Evolutionary conservation across 768 basidiomycete genomes (phyloP).

Genomic region (Calocybe cyanea): DNA sequence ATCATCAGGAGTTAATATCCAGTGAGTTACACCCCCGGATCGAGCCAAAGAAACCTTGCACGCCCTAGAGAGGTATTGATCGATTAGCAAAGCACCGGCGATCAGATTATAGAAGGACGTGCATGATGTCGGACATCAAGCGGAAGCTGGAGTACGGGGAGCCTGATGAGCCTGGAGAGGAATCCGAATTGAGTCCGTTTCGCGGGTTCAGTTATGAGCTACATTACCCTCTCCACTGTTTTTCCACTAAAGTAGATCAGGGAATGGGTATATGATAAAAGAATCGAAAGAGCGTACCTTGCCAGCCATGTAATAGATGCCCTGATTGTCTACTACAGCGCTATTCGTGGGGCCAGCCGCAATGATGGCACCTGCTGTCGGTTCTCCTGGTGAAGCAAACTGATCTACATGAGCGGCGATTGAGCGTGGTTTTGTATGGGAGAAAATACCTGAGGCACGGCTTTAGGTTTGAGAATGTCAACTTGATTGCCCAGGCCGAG

Average conservation of each 20-base stretch:
- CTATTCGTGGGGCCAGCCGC: slow-evolving; percentile 80
- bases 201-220: neutral
- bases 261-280: slow-evolving; percentile 1
- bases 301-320: slow-evolving; percentile 87
- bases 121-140: slow-evolving; percentile 85
- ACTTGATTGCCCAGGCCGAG: slow-evolving; percentile 85
- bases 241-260: slow-evolving; percentile 66
- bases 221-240: slow-evolving; percentile 83
- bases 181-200: no score
- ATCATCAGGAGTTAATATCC: slow-evolving; percentile 71
- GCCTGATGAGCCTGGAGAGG: slow-evolving; percentile 70
- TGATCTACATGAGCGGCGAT: slow-evolving; percentile 20
- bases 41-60: slow-evolving; percentile 70
- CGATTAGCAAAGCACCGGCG: slow-evolving; percentile 1
- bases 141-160: slow-evolving; percentile 88
- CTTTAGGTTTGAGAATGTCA: slow-evolving; percentile 74
- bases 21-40: slow-evolving; percentile 90
- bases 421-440: neutral
- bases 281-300: slow-evolving; percentile 44
- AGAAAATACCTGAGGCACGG: slow-evolving; percentile 67
- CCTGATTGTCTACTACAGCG: slow-evolving; percentile 78
- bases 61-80: slow-evolving; percentile 41
- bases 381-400: slow-evolving; percentile 71
- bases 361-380: slow-evolving; percentile 60
- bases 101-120: slow-evolving; percentile 16